phyloP scores from a whole-genome alignment of 2,329 filamentous ascomycete genomes.

The Aspergillus vadensis region DNA sequence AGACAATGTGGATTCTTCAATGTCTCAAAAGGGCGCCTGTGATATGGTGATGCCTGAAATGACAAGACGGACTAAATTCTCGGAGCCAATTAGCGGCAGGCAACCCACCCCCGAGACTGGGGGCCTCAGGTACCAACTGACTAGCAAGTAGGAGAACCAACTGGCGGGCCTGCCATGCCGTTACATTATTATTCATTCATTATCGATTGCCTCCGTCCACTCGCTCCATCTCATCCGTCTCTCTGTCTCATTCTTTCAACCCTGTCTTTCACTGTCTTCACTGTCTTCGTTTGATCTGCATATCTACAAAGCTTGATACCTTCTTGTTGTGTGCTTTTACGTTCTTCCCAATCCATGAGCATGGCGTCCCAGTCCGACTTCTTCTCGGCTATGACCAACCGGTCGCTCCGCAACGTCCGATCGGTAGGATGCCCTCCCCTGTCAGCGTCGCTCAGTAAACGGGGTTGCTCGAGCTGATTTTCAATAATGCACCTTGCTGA shows the following conservation, averaged over 20 bases:
- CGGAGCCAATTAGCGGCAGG: constrained; percentile 3
- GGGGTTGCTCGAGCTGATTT: neutral
- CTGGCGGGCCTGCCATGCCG: neutral
- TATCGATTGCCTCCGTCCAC: constrained; percentile 4
- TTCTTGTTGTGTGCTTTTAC: neutral
- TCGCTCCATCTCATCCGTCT: neutral
- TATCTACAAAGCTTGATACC: neutral
- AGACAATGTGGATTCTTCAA: neutral
- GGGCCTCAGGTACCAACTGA: constrained; percentile 10
- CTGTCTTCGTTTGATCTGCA: neutral
- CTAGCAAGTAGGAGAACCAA: constrained; percentile 4
- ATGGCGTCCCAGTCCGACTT: constrained; percentile 41
- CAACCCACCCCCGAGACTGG: neutral
- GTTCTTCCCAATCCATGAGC: constrained; percentile 7
- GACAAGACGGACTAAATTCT: constrained; percentile 8
- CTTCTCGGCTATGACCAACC: constrained; percentile 67
- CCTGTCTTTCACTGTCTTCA: neutral
- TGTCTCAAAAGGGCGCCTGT: neutral
- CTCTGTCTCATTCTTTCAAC: neutral
- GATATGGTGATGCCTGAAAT: constrained; percentile 9
- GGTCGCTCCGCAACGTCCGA: constrained; percentile 84
- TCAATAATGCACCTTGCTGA: constrained; percentile 1
- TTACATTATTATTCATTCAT: constrained; percentile 9
- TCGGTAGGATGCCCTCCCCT: constrained; percentile 59
- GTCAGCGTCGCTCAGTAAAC: neutral